Base-by-base conservation (phyloP, 495 filamentous ascomycete species). In the Cryomyces antarcticus region DNA sequence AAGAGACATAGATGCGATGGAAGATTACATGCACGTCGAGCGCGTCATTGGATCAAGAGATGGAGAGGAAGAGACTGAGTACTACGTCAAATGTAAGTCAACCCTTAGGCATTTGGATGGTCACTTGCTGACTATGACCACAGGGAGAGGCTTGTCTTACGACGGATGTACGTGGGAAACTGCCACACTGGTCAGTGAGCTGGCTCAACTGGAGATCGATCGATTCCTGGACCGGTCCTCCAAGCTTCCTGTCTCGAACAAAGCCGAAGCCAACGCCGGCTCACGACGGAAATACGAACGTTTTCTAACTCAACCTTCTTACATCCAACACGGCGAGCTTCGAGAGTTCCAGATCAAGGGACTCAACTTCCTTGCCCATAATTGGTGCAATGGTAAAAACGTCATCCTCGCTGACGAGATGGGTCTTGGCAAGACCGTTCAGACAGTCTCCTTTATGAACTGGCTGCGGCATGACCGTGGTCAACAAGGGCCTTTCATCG, bases 341-440 rank as follows among this genome's bases (percentile, higher is more conserved):
- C 78, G 92, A 45, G 82, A 88, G 41, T 99, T 99, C 57, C 89
- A 99, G 60, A 68, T 95, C 50, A 82, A 80, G 37, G 89, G 89
- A 5, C 58, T 99, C 41, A 95, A 95, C 61, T 96, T 93, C 61
- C 62, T 99, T 43, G 83, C 83, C 34, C 82, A 85, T 53, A 93
- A 94, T 57, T 99, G 89, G 89, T 80, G 80, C 37, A 75, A 76
- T 48, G 76, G 75, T 37, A 82, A 84, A 51, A 96, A 95, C 52
- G 87, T 94, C 48, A 93, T 99, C 41, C 68, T 99, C 10, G 89
- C 89, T 9, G 89, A 99, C 51, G 89, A 99, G 56, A 99, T 99
- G 89, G 89, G 89, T 43, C 67, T 99, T 28, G 89, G 89, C 27
- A 99, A 99, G 65, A 99, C 89, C 0, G 88, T 99, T 3, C 89